Conservation (phyloP, 2,329 filamentous ascomycete genomes). For the Hypoxylon sp. region DNA sequence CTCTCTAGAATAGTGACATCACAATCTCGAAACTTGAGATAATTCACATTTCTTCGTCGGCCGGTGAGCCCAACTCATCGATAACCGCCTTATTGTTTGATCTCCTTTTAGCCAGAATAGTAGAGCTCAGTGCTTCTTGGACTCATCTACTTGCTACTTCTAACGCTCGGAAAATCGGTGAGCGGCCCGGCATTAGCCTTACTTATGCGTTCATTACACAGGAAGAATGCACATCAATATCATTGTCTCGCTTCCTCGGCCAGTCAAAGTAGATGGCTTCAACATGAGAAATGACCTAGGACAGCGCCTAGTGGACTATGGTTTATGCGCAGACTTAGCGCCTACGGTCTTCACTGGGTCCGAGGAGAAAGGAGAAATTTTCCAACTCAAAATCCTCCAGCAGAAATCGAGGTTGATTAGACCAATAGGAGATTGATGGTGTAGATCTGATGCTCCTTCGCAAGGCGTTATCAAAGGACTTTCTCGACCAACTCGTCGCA, state of each 20-base stretch:
- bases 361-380: conserved; percentile 9
- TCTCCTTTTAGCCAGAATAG: conserved; percentile 60
- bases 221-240: conserved; percentile 44
- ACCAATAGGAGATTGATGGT: conserved; percentile 23
- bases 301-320: conserved; percentile 19
- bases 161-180: conserved; percentile 57
- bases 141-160: conserved; percentile 46
- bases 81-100: conserved; percentile 53
- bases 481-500: conserved; percentile 15
- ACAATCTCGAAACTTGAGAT: conserved; percentile 23
- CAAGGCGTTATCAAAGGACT: conserved; percentile 16
- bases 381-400: conserved; percentile 23
- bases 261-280: conserved; percentile 35
- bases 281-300: conserved; percentile 27
- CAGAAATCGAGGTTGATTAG: conserved; percentile 28
- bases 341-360: conserved; percentile 22
- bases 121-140: conserved; percentile 42
- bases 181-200: conserved; percentile 55
- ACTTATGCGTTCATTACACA: conserved; percentile 46
- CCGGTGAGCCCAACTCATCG: conserved; percentile 29
- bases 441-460: conserved; percentile 10
- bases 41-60: conserved; percentile 29
- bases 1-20: conserved; percentile 31
- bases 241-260: conserved; percentile 39
- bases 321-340: conserved; percentile 35